Evolutionary conservation across 371 early-diverging fungal species (phyloP), one percentile per base, ranked within the genome.

Genomic region (Circinella umbellata): DNA sequence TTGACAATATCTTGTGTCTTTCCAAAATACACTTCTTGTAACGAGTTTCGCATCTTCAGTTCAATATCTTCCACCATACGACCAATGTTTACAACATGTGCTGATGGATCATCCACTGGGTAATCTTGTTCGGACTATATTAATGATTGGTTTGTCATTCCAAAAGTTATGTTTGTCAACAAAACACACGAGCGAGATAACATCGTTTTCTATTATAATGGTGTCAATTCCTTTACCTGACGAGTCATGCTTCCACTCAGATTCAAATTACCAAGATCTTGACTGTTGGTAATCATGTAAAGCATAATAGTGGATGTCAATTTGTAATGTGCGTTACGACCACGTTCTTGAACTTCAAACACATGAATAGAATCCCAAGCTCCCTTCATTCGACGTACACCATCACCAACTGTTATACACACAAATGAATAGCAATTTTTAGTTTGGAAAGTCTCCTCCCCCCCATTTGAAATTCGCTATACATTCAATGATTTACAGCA

Each of bases 301-400:
- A 98, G 87, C 93, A 98, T 94, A 51, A 98, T 88, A 0, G 98
- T 98, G 20, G 97, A 95, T 5, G 98, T 98, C 68, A 98, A 80
- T 74, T 95, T 94, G 86, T 98, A 98, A 64, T 90, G 89, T 7
- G 96, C 96, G 66, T 83, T 86, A 57, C 95, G 90, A 17, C 93
- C 92, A 66, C 91, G 89, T 76, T 94, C 95, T 64, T 85, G 79
- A 1, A 95, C 96, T 76, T 97, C 96, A 69, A 98, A 86, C 3
- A 98, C 96, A 73, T 98, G 99, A 76, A 98, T 97, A n/a, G 98
- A 96, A 74, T 98, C 99, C 99, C 99, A 98, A n/a, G 95, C 89
- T 34, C 98, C 98, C 67, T 93, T 94, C 80, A 93, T 88, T 39
- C 88, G 87, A 51, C 82, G 82, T 20, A 72, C 80, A 18, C 87